Evolutionary conservation across 2,329 filamentous ascomycete genomes (phyloP).

Genomic region (Fusarium euwallaceae): DNA sequence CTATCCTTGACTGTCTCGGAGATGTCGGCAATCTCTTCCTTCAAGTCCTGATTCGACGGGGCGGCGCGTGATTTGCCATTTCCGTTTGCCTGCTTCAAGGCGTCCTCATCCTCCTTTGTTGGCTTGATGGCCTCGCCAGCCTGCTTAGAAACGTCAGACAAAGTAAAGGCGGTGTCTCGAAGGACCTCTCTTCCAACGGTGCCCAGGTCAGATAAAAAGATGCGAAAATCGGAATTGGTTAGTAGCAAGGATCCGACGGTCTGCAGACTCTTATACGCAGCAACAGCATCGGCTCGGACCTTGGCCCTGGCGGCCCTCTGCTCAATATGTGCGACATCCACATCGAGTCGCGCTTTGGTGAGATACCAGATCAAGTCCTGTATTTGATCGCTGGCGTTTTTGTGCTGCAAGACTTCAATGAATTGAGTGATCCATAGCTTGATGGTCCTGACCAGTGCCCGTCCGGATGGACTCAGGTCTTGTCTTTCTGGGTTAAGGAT

Average conservation of each 20-base stretch:
- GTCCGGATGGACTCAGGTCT: slow-evolving; percentile 83
- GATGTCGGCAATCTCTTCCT: slow-evolving; percentile 67
- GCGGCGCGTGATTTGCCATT: slow-evolving; percentile 47
- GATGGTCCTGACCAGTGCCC: slow-evolving; percentile 77
- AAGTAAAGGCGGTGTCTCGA: slow-evolving; percentile 83
- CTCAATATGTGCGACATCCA: slow-evolving; percentile 49
- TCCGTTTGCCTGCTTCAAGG: slow-evolving; percentile 57
- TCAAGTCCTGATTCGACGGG: slow-evolving; percentile 74
- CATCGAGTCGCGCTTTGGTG: slow-evolving; percentile 74
- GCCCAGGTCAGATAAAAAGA: slow-evolving; percentile 85
- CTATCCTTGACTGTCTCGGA: slow-evolving; percentile 67
- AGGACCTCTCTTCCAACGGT: slow-evolving; percentile 87
- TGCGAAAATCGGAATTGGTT: slow-evolving; percentile 89
- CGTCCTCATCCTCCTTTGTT: slow-evolving; percentile 69
- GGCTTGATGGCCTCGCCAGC: slow-evolving; percentile 81
- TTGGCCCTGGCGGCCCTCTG: slow-evolving; percentile 47
- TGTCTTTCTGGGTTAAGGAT: slow-evolving; percentile 77
- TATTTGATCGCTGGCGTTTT: slow-evolving; percentile 87
- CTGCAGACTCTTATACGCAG: slow-evolving; percentile 80
- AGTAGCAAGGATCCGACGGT: slow-evolving; percentile 88
- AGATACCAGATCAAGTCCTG: slow-evolving; percentile 94
- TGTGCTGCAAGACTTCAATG: slow-evolving; percentile 84
- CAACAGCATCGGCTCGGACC: slow-evolving; percentile 51
- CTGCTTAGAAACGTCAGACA: slow-evolving; percentile 81
- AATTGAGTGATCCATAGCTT: slow-evolving; percentile 83